Base-by-base conservation (phyloP, 1,284 basidiomycete species). In the Peniophora sp. region DNA sequence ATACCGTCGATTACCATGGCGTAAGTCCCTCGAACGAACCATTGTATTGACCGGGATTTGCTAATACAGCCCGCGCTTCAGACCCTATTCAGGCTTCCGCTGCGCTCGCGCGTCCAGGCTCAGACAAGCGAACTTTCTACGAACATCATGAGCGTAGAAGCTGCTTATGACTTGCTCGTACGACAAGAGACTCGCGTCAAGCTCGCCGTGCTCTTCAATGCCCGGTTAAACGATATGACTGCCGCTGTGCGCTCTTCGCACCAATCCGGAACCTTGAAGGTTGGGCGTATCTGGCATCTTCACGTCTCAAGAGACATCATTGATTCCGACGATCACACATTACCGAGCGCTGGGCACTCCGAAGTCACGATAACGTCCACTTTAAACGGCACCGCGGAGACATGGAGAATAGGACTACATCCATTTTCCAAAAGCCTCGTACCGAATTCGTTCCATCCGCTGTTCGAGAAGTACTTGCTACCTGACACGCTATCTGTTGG, bases 31-130 rank as follows among this genome's bases (percentile, higher is more conserved):
- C 20, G n/a, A n/a, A n/a, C 8, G 8, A 8, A 47, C 18, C 36
- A 22, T 12, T 5, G n/a, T n/a, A n/a, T 5, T n/a, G n/a, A n/a
- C n/a, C n/a, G n/a, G n/a, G n/a, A n/a, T n/a, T n/a, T n/a, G n/a
- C 6, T 49, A 6, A 14, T 47, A 44, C 47, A 11, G 47, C 24
- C 17, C 17, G 23, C 45, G 15, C 17, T 36, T 39, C 46, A 79
- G 76, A 78, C 76, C 3, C 51, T 79, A 12, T 76, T 78, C 50
- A 59, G 71, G n/a, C 63, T 79, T 36, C 70, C 75, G 9, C 59
- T 77, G 18, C 62, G 73, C 9, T 54, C 49, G 17, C 27, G 18
- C 14, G 3, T 15, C 11, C 51, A 55, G 48, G 54, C 51, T 35
- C 35, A 10, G 11, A 45, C 27, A 11, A 60, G 55, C 45, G 15